Percentiles rank a stretch among this genome's conserved stretches.
Conservation (phyloP, 306 rosid species). For the Notholithocarpus densiflorus region DNA sequence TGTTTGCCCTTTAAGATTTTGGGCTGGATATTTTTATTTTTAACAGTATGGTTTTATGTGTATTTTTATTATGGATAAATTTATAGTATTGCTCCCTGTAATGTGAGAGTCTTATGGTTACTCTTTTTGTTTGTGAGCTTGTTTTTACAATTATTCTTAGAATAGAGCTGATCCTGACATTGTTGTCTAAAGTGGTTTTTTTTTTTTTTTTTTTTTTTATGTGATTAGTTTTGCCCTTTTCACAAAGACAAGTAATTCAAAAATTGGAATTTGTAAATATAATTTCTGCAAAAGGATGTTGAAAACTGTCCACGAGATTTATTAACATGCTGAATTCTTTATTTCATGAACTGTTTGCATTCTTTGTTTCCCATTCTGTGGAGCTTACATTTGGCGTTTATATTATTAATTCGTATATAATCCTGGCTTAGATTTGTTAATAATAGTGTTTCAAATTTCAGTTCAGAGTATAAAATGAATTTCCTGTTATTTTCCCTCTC, state of each 20-base stretch:
- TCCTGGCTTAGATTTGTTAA: background rate
- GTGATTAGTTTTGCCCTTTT: too few species aligned
- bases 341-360: too few species aligned
- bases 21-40: background rate
- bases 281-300: background rate
- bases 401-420: background rate
- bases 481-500: background rate
- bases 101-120: background rate
- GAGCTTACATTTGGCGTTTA: too few species aligned
- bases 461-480: background rate
- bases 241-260: too few species aligned
- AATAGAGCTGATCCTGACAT: background rate
- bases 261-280: background rate
- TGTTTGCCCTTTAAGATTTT: constrained; percentile 6
- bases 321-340: too few species aligned
- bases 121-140: background rate
- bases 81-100: background rate
- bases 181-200: background rate
- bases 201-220: background rate
- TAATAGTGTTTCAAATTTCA: background rate
- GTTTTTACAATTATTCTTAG: background rate
- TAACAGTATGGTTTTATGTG: background rate
- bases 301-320: background rate
- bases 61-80: background rate
- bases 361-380: too few species aligned